Evolutionary conservation across 495 filamentous ascomycete genomes (phyloP), one percentile per base, ranked within the genome.

Genomic region (Xylaria longipes): DNA sequence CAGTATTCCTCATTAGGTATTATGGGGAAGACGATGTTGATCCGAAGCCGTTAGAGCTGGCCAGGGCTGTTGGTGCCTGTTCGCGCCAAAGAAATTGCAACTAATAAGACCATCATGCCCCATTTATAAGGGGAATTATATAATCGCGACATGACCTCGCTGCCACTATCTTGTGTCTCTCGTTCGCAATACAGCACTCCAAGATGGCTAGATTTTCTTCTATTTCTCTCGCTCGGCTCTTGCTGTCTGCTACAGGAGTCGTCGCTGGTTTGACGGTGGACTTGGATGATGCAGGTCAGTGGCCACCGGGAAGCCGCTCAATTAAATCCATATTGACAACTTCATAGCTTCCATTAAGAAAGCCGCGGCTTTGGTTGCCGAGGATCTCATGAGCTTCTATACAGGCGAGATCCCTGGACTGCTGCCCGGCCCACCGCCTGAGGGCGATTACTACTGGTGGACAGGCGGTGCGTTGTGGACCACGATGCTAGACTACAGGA

Each of bases 401-500:
- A 80, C 82, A 4, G 87, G 86, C 35, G 78, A 84, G 14, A 83
- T 85, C 8, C 84, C 86, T 25, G 90, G 90, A 22, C 81, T 91
- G 39, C 79, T 91, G 15, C 68, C 68, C 20, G 68, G 68, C 31
- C 68, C 68, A 11, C 56, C 57, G 11, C 20, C 81, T 73, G 37
- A 71, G 31, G 41, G 70, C 27, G 60, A 76, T 39, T 77, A 82
- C 73, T 80, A 76, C 41, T 78, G 57, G 69, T 92, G 89, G 89
- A 87, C 90, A 71, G 86, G 89, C 60, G 90, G 88, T 70, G 87
- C 85, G 37, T 85, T 92, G 78, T 93, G 90, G 84, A 87, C 88
- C 71, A 84, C 84, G 17, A 77, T 91, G 79, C 83, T 94, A 29
- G 89, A 93, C 73, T 94, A 93, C 75, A 91, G 91, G 87, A 84